Conservation (phyloP, 768 basidiomycete species). For the Leucogyrophana mollusca region DNA sequence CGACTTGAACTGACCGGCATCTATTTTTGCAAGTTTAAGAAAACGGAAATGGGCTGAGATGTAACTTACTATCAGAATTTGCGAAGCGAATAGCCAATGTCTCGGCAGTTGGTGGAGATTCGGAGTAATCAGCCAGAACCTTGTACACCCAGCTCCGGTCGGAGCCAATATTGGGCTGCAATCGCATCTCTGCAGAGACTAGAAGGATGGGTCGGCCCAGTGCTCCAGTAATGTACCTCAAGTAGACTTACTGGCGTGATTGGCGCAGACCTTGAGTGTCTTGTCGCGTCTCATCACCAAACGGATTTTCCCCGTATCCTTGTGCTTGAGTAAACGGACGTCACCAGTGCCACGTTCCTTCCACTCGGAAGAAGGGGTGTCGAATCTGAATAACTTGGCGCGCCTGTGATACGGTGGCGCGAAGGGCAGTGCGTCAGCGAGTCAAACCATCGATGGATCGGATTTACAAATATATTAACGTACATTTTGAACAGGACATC, state of each 20-base stretch:
- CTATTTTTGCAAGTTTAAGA: conserved; percentile 31
- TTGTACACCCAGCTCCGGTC: conserved; percentile 99
- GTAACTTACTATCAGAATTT: conserved; percentile 84
- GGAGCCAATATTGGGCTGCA: conserved; percentile 97
- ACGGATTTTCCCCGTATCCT: conserved; percentile 86
- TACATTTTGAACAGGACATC: conserved; percentile 94
- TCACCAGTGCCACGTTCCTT: conserved; percentile 98
- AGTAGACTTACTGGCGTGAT: conserved; percentile 78
- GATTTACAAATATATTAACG: conserved; percentile 33
- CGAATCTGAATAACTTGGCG: conserved; percentile 97
- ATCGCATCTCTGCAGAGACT: conserved; percentile 90
- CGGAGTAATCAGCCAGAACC: conserved; percentile 92
- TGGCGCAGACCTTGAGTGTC: conserved; percentile 99
- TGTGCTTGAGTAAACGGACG: conserved; percentile 88
- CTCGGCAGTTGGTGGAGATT: conserved; percentile 85
- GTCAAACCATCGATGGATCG: conserved; percentile 3
- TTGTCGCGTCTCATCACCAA: conserved; percentile 99
- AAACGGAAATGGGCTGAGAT: not conserved
- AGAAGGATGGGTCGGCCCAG: conserved; percentile 7
- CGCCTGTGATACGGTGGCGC: conserved; percentile 57
- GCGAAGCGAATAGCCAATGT: conserved; percentile 98
- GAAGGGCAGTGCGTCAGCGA: conserved; percentile 16
- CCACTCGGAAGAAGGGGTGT: conserved; percentile 78
- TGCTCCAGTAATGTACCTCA: not conserved
- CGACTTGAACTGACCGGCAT: conserved; percentile 85